Evolutionary conservation across 495 filamentous ascomycete species (phyloP).

Genomic region (Daldinia caldariorum): DNA sequence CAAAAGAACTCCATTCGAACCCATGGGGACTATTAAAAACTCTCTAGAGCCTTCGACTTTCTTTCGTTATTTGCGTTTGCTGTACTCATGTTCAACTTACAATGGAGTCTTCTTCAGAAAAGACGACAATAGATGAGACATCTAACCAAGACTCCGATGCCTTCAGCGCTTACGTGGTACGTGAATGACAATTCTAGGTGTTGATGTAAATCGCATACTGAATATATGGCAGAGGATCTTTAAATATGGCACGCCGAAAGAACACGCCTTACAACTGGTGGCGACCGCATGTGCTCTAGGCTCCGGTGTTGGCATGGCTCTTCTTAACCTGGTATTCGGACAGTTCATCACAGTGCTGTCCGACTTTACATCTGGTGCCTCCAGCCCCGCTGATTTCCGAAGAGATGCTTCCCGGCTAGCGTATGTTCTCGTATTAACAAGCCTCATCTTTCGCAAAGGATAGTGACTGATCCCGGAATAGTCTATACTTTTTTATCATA

Average conservation of each 20-base stretch:
- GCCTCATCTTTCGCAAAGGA: not conserved
- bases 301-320: not conserved
- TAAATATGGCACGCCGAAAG: not conserved
- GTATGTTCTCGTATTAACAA: not conserved
- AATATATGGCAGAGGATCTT: slow-evolving; percentile 1
- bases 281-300: not conserved
- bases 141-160: no score
- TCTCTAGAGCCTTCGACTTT: no score
- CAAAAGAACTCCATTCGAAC: no score
- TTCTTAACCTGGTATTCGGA: not conserved
- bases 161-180: no score
- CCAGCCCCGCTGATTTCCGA: not conserved
- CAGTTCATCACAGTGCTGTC: not conserved
- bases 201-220: no score
- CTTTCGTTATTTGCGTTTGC: no score
- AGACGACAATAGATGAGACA: no score
- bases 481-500: slow-evolving; percentile 8
- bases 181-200: no score
- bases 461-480: not conserved
- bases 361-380: not conserved
- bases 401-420: not conserved
- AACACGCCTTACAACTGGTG: not conserved
- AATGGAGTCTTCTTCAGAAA: no score
- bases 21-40: no score
- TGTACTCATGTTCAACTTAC: no score